phyloP scores from a whole-genome alignment of 2,329 filamentous ascomycete genomes.

The Sporothrix humicola region DNA sequence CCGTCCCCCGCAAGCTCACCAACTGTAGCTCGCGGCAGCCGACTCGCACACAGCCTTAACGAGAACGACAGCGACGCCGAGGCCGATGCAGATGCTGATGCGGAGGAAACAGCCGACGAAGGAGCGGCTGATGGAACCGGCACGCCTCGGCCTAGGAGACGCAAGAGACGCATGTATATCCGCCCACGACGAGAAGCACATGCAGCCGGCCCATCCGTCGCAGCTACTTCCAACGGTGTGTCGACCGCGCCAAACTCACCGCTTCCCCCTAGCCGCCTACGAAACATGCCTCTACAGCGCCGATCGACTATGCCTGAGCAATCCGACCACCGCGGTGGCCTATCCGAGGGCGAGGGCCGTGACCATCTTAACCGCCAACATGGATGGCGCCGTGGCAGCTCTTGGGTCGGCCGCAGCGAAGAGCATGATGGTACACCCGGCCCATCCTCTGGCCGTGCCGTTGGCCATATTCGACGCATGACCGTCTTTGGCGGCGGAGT shows the following conservation, averaged over 20 bases:
- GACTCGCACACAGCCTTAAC: slow-evolving; percentile 41
- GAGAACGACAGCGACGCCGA: slow-evolving; percentile 71
- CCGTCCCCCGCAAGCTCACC: slow-evolving; percentile 57
- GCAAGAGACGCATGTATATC: slow-evolving; percentile 62
- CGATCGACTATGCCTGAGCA: slow-evolving; percentile 70
- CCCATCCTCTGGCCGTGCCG: slow-evolving; percentile 57
- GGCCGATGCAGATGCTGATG: slow-evolving; percentile 63
- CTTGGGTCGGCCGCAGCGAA: slow-evolving; percentile 60
- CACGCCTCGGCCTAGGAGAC: slow-evolving; percentile 62
- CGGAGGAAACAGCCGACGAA: slow-evolving; percentile 86
- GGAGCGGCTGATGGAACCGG: slow-evolving; percentile 54
- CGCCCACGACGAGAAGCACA: slow-evolving; percentile 52
- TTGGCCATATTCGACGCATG: slow-evolving; percentile 68
- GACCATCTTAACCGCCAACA: slow-evolving; percentile 62
- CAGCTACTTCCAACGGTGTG: slow-evolving; percentile 50
- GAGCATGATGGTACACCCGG: slow-evolving; percentile 54
- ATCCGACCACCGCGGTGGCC: slow-evolving; percentile 63
- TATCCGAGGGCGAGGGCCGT: slow-evolving; percentile 78
- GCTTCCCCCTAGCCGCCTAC: slow-evolving; percentile 49
- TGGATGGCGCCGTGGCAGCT: slow-evolving; percentile 64
- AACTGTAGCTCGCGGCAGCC: slow-evolving; percentile 50
- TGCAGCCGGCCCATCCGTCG: slow-evolving; percentile 55
- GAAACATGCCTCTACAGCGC: slow-evolving; percentile 65
- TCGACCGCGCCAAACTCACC: slow-evolving; percentile 50
- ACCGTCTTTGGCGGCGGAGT: slow-evolving; percentile 68